Base-by-base conservation (phyloP, 192 early-diverging fungal genomes). In the Funneliformis geosporum region DNA sequence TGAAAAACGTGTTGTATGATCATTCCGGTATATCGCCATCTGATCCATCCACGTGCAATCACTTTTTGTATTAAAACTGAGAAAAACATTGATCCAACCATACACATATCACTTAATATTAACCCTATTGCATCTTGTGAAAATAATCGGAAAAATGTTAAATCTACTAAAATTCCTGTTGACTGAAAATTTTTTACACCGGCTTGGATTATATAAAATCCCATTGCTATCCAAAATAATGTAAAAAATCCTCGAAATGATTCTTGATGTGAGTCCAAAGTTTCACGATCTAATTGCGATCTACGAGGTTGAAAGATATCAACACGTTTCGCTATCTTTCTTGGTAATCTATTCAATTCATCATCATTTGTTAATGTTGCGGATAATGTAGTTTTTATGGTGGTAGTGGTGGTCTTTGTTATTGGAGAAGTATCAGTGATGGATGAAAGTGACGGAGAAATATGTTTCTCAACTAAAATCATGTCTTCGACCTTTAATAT, bases 201-300 rank as follows among this genome's bases (percentile, higher is more conserved):
- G 1, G 89, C 90, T 46, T 88, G 86, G 33, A 93, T 61, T n/a
- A 90, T 84, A 76, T 93, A 94, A 64, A 88, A 88, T 12, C 85
- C 89, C 89, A 96, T 94, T 28, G 87, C 87, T 60, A 94, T 88
- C 94, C 95, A 95, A 80, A 95, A 96, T 23, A 95, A 84, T 1
- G 90, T 92, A 82, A 93, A 92, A 82, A 95, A 95, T 23, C 94
- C 94, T 42, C 93, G 89, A 83, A 88, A 90, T 9, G 82, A 70
- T 62, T 85, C 83, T 46, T 89, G 73, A 42, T 72, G 76, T 43
- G 69, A 72, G 60, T 65, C 61, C 46, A 86, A 65, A 14, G 73
- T 69, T 76, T 86, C 85, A n/a, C 83, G 81, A 74, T 86, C 85
- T n/a, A 86, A 71, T 64, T 80, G 77, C 42, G 85, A 86, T 25